Evolutionary conservation across 2,329 filamentous ascomycete species (phyloP).

Genomic region (Trichoderma sp.): DNA sequence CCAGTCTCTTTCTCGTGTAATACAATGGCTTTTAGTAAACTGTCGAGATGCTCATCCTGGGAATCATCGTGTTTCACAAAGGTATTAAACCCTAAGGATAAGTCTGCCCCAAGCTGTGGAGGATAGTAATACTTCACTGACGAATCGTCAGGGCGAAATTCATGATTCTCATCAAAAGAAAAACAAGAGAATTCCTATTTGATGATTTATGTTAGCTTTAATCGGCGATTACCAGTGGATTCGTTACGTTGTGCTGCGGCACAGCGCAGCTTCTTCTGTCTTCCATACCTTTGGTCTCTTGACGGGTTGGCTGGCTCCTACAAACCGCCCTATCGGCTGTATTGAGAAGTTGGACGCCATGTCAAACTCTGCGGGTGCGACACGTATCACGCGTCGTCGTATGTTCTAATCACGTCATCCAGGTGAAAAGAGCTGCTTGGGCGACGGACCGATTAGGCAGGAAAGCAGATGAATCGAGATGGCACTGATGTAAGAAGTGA

Average conservation of each 20-base stretch:
- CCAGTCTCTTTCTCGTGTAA: constrained; percentile 68
- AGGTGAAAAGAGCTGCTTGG: background rate
- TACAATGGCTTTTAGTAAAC: constrained; percentile 73
- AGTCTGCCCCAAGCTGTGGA: constrained; percentile 65
- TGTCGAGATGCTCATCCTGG: constrained; percentile 83
- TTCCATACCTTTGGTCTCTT: constrained; percentile 66
- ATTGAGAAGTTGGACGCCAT: constrained; percentile 56
- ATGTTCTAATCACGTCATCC: background rate
- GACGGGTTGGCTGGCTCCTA: constrained; percentile 65
- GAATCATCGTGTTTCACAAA: constrained; percentile 83
- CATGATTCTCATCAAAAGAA: constrained; percentile 84
- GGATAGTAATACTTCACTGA: constrained; percentile 89
- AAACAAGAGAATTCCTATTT: constrained; percentile 83
- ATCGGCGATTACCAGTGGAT: background rate
- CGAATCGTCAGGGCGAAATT: constrained; percentile 71
- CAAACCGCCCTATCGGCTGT: constrained; percentile 68
- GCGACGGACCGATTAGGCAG: background rate
- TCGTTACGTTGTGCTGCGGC: background rate
- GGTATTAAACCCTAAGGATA: constrained; percentile 76
- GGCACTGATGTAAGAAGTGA: background rate
- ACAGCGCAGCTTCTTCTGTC: background rate
- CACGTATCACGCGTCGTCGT: background rate
- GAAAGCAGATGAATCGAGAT: background rate
- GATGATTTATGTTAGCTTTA: background rate
- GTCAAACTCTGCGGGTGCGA: background rate